These are phyloP conservation scores for Raffaelea arxii DNA, from an alignment of 2,329 filamentous ascomycete species.

Conservation along the genomic window DNA sequence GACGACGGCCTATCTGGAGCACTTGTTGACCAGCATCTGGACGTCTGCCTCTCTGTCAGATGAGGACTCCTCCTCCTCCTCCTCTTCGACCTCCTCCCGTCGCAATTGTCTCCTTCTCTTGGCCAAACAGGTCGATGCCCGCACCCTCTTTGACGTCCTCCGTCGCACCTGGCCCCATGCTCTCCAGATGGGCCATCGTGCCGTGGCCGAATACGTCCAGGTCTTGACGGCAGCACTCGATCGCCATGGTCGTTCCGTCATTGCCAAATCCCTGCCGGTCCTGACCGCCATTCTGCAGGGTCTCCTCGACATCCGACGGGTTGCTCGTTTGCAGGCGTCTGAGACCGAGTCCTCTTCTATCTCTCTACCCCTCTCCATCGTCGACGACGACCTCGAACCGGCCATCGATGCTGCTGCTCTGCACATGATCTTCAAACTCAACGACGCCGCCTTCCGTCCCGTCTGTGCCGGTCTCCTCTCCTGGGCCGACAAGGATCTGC, in stretches of 20 bases:
- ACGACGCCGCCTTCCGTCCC: slow-evolving; percentile 85
- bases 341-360: too few relatives aligned
- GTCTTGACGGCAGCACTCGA: slow-evolving; percentile 64
- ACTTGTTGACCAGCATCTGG: slow-evolving; percentile 62
- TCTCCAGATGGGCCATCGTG: slow-evolving; percentile 51
- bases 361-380: slow-evolving; percentile 9
- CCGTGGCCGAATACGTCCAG: slow-evolving; percentile 58
- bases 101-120: slow-evolving; percentile 62
- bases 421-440: slow-evolving; percentile 93
- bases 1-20: slow-evolving; percentile 62
- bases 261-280: slow-evolving; percentile 63
- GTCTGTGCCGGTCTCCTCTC: slow-evolving; percentile 82
- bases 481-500: slow-evolving; percentile 56
- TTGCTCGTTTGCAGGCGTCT: slow-evolving; percentile 20
- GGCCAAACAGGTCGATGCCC: slow-evolving; percentile 67
- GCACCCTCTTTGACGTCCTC: slow-evolving; percentile 64
- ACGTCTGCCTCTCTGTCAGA: slow-evolving; percentile 54
- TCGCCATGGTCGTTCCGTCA: slow-evolving; percentile 64
- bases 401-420: slow-evolving; percentile 62
- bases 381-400: slow-evolving; percentile 52
- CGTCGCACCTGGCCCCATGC: slow-evolving; percentile 63
- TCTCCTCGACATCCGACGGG: slow-evolving; percentile 56
- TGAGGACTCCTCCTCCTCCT: slow-evolving; percentile 51
- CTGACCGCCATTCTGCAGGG: slow-evolving; percentile 57
- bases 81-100: slow-evolving; percentile 56